These are phyloP conservation scores for Phytophthora nicotianae DNA, from an alignment of 352 stramenopile genomes.

Conservation along the genomic window DNA sequence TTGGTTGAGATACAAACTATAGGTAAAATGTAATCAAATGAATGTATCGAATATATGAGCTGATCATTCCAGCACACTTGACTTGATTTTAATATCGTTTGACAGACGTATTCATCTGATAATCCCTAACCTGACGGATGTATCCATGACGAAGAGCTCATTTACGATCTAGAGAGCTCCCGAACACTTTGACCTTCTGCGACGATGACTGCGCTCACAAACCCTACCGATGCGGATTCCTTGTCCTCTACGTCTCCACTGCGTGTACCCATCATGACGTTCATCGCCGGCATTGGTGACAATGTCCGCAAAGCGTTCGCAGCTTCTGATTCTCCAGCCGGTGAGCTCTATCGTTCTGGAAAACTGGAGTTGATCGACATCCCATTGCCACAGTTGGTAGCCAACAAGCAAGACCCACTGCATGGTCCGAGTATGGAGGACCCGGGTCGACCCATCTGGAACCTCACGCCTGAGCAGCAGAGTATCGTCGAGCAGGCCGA, in stretches of 20 bases:
- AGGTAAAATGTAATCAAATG: neutral
- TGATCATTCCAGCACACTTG: neutral
- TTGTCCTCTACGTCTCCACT: conserved; percentile 2
- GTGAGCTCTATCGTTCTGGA: conserved; percentile 38
- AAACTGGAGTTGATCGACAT: conserved; percentile 37
- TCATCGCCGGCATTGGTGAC: conserved; percentile 35
- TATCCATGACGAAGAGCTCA: conserved; percentile 5
- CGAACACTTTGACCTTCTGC: neutral
- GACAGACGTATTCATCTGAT: conserved; percentile 15
- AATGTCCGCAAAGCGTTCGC: conserved; percentile 37
- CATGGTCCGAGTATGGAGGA: conserved; percentile 34
- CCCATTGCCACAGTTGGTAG: conserved; percentile 36
- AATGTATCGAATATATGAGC: neutral
- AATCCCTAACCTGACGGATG: neutral
- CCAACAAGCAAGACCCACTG: conserved; percentile 42
- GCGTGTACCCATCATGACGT: conserved; percentile 36
- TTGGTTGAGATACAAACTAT: neutral
- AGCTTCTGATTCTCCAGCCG: conserved; percentile 19
- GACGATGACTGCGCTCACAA: conserved; percentile 21
- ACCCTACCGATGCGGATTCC: conserved; percentile 8
- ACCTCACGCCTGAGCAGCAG: conserved; percentile 35
- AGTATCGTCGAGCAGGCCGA: conserved; percentile 33
- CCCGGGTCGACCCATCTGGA: conserved; percentile 32
- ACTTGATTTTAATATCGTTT: conserved; percentile 13
- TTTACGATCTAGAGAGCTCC: conserved; percentile 10